Evolutionary conservation across 2,329 filamentous ascomycete genomes (phyloP).

Genomic region (Cordyceps militaris): DNA sequence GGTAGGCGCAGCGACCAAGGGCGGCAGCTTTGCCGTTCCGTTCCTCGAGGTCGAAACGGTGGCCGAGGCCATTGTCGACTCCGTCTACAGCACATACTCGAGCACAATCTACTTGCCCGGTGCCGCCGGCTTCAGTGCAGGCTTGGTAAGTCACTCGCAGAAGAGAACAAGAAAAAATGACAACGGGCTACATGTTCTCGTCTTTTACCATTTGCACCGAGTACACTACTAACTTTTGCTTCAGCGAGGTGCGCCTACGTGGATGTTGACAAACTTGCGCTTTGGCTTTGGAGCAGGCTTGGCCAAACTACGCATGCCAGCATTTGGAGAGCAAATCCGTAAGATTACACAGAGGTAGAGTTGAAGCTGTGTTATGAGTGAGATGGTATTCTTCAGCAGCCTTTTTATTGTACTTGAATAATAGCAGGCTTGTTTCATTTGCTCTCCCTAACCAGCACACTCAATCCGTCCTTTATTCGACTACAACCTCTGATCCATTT

Average conservation of each 20-base stretch:
- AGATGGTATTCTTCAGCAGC: too few relatives aligned
- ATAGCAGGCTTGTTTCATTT: not conserved
- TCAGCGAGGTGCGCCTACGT: constrained; percentile 20
- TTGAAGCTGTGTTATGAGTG: not conserved
- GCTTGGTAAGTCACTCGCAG: constrained; percentile 21
- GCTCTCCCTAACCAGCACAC: too few relatives aligned
- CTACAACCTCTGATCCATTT: too few relatives aligned
- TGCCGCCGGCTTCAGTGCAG: constrained; percentile 20
- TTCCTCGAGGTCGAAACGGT: constrained; percentile 28
- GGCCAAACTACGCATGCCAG: not conserved
- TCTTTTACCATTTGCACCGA: not conserved
- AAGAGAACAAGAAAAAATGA: not conserved
- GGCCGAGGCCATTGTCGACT: constrained; percentile 22
- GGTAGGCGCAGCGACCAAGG: constrained; percentile 19
- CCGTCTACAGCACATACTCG: constrained; percentile 25
- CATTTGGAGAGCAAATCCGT: not conserved
- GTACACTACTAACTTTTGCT: not conserved
- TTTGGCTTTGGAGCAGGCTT: not conserved
- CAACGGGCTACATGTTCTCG: not conserved
- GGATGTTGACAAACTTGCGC: constrained; percentile 13
- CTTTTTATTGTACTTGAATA: too few relatives aligned
- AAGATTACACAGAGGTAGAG: constrained; percentile 1
- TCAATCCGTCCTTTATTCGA: too few relatives aligned
- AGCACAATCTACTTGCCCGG: constrained; percentile 25
- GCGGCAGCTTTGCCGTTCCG: constrained; percentile 24